These are phyloP conservation scores for Gomphus sp. DNA, from an alignment of 1,284 basidiomycete genomes.

Conservation along the genomic window DNA sequence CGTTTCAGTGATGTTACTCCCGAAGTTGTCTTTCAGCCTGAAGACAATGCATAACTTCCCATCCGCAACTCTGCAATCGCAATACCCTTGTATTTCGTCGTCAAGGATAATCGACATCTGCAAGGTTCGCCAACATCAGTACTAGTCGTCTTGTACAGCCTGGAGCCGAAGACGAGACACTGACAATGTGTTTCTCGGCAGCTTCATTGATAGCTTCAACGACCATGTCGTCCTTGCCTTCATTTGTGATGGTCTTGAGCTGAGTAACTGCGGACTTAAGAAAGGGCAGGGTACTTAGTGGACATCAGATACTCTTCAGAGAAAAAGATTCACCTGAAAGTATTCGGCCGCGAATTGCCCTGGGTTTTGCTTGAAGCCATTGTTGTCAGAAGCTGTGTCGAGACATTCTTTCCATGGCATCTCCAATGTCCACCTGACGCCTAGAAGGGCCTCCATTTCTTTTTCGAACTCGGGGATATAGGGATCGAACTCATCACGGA, in stretches of 20 bases:
- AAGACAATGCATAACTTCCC: background rate
- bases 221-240: background rate
- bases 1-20: background rate
- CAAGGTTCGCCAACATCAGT: background rate
- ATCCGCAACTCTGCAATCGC: background rate
- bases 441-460: background rate
- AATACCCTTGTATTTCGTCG: background rate
- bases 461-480: background rate
- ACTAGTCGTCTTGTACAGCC: background rate
- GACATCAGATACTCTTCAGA: background rate
- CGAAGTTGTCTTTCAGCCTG: background rate
- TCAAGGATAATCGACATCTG: background rate
- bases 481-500: background rate
- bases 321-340: background rate
- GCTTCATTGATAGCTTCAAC: background rate
- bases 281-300: background rate
- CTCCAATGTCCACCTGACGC: background rate
- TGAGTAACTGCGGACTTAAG: background rate
- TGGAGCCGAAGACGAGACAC: background rate
- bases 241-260: background rate
- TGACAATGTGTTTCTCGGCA: background rate
- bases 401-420: background rate
- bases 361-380: background rate
- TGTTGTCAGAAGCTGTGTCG: background rate
- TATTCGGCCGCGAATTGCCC: background rate